Base-by-base conservation (phyloP, 73 alveolate genomes). In the Symbiodinium natans region DNA sequence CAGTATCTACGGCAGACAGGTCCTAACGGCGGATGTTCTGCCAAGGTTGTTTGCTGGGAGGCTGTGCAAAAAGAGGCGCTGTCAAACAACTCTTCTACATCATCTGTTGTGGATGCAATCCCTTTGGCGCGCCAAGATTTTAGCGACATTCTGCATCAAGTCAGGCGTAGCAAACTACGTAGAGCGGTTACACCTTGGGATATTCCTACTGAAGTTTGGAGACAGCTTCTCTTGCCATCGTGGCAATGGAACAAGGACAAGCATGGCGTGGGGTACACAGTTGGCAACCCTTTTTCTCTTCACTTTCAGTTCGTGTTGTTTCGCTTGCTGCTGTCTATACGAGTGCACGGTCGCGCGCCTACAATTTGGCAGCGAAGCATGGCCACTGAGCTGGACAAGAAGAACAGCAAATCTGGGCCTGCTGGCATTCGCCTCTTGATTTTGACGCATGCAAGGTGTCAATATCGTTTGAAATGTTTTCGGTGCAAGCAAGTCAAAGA, bases 141-240 rank as follows among this genome's bases (percentile, higher is more conserved):
- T 29, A 74, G 71, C 6, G 92, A 31, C 46, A 9, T 41, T 41
- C 27, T 17, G 1, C 21, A 29, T 41, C 29, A 46, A 5, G 92
- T 46, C 2, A 1, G 74, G 74, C 27, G 42, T 1, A 6, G 75
- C 42, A 41, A 42, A n/a, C 92, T 83, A 21, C 71, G 92, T 36
- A 83, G 41, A 41, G 13, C 41, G 13, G 48, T 42, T 27, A 41
- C 92, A 6, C 75, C 92, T 1, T 80, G 87, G 54, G 92, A 43
- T 5, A 41, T 83, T 25, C 92, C 92, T 6, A n/a, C 92, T 1
- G 92, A 83, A 41, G 92, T 83, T 17, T 83, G 92, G 92, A 83
- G 92, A 42, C 92, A 83, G 25, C 92, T 83, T 41, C 25, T 83
- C 5, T 25, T 41, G 8, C 92, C 92, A 6, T 36, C 46, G 9